Conservation (phyloP, 2,329 filamentous ascomycete species). For the Cladobotryum mycophilum region DNA sequence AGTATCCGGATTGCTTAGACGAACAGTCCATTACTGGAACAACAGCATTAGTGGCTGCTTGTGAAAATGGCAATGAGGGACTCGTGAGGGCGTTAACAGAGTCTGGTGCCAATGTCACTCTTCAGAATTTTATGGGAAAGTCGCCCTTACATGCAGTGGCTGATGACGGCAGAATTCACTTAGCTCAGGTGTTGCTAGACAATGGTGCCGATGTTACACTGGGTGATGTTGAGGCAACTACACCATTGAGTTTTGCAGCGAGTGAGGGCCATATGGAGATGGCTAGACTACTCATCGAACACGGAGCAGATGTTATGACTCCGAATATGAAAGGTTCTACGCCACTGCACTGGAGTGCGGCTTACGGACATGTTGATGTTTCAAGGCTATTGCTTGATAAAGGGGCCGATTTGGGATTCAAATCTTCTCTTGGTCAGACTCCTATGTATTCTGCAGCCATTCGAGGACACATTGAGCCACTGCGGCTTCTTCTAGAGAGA, state of each 20-base stretch:
- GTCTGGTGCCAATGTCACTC: neutral
- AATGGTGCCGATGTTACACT: neutral
- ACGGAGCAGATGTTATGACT: neutral
- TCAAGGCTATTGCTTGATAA: neutral
- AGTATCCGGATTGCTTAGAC: neutral
- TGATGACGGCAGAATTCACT: neutral
- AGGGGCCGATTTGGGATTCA: neutral
- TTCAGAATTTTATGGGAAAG: neutral
- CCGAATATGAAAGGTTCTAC: neutral
- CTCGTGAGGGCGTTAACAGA: neutral
- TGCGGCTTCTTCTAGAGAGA: neutral
- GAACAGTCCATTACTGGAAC: neutral
- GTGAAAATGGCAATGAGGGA: neutral
- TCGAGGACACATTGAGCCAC: neutral
- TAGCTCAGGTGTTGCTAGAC: neutral
- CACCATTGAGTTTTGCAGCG: neutral
- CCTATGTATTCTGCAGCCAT: neutral
- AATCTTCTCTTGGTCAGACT: neutral
- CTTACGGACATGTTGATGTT: neutral
- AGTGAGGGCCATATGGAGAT: neutral
- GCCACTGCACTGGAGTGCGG: neutral
- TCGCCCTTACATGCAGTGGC: neutral
- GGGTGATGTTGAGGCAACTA: neutral
- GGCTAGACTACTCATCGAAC: neutral
- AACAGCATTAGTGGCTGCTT: neutral